Evolutionary conservation across 257 asterid species (phyloP), one percentile per base, ranked within the genome.

Genomic region (Oldenlandia corymbosa): DNA sequence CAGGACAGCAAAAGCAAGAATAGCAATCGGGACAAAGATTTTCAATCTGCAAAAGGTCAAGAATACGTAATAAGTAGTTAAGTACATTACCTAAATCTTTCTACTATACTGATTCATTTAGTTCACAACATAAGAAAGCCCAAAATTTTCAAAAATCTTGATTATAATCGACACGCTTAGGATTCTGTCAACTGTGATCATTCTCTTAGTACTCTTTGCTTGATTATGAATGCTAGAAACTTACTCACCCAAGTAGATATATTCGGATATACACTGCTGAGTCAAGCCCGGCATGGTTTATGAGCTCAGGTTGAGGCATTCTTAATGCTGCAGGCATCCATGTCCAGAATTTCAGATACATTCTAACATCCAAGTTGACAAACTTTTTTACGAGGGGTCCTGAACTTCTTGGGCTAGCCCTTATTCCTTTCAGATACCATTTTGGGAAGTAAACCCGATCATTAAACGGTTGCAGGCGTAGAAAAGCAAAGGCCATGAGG

Each of bases 311-410:
- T 45, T 91, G 91, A 2, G 97, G 91, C 97, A 91, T 88, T 65
- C 81, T 75, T 65, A 85, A 73, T 36, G 97, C 96, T 5, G 88
- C 96, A 56, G 87, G 87, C 95, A 88, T 91, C 97, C 97, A 91
- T 59, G 71, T 82, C 89, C 88, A 88, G 74, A 88, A 91, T 68
- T 64, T 82, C 60, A 90, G 53, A 72, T 86, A 84, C 17, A 79
- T 68, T 53, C 68, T 74, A 62, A 66, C 58, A 62, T 88, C 88
- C 66, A 81, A 54, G 55, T 88, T 84, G 58, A 85, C 81, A 47
- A 84, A 68, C 39, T 76, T 82, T 58, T 53, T 79, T 70, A 76
- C 67, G 28, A 59, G 31, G 32, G 81, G 63, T 11, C 91, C 94
- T 0, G 85, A 74, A 43, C 72, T 65, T 71, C 67, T 75, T 1